phyloP scores from a whole-genome alignment of 306 rosid genomes.

The Lupinus albus region DNA sequence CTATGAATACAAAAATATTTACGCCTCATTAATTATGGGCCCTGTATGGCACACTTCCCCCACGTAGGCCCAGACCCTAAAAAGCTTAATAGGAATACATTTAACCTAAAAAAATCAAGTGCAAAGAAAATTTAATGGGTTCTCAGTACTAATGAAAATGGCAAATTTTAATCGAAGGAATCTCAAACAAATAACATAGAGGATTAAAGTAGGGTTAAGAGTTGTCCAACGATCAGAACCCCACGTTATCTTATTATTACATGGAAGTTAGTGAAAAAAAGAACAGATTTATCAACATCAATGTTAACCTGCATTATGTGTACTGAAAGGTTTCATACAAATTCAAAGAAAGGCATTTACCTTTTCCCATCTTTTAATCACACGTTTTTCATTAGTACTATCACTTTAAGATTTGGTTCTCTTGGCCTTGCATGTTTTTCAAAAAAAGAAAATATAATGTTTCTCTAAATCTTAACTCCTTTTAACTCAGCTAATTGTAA shows the following conservation, averaged over 20 bases:
- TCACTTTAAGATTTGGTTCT: conserved; percentile 47
- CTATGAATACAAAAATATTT: no score
- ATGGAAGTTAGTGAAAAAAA: conserved; percentile 52
- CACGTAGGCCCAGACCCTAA: no score
- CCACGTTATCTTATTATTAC: conserved; percentile 48
- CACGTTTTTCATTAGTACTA: conserved; percentile 28
- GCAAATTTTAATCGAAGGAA: conserved; percentile 31
- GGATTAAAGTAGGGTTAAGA: conserved; percentile 43
- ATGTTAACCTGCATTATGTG: conserved; percentile 25
- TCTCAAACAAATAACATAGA: conserved; percentile 52
- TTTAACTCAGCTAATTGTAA: conserved; percentile 42
- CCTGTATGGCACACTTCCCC: no score
- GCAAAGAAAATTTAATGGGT: not conserved
- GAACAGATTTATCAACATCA: conserved; percentile 51
- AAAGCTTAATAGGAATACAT: not conserved
- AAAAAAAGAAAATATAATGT: conserved; percentile 37
- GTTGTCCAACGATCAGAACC: conserved; percentile 39
- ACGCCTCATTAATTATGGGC: no score
- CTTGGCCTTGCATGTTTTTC: conserved; percentile 50
- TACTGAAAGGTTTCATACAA: conserved; percentile 28
- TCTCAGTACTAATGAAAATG: conserved; percentile 9
- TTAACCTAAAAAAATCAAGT: not conserved
- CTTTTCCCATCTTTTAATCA: conserved; percentile 48
- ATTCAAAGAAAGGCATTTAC: conserved; percentile 43
- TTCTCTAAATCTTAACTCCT: conserved; percentile 47